Base-by-base conservation (phyloP, 2,329 filamentous ascomycete genomes). In the Camillea tinctor region DNA sequence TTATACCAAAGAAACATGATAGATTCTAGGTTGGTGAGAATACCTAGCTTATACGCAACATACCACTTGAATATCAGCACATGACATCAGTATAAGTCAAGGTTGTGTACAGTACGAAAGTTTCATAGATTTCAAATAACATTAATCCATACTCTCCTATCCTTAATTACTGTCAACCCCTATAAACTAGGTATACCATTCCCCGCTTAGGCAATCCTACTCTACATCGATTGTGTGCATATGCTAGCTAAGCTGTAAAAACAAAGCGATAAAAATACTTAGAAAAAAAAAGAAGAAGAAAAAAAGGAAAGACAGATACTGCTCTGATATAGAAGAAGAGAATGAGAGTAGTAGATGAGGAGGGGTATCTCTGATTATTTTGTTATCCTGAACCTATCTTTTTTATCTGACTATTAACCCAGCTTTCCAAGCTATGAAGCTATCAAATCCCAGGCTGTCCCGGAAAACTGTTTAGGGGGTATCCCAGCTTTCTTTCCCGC, bases 291-390 rank as follows among this genome's bases (percentile, higher is more conserved):
- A 22, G 44, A 54, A 26, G 21, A 21, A 36, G 36, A 36, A 36
- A 19, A 52, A 8, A 55, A 26, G n/a, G 17, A 24, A 19, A 24
- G 6, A 19, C 56, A 63, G 58, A 57, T 60, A 58, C 57, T 50
- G 56, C 60, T 63, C 22, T 52, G 56, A 51, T 54, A 23, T 56
- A 54, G 36, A 24, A 56, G 59, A 58, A 51, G 26, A 30, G 26
- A 9, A 30, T 9, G 26, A 30, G 8, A 11, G 26, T n/a, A n/a
- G n/a, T n/a, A n/a, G n/a, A n/a, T n/a, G n/a, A n/a, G n/a, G n/a
- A n/a, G 36, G 36, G 36, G 36, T 44, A 44, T 44, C 36, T 44
- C 36, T 44, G 36, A 44, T 44, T 44, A 17, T 44, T n/a, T 30
- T 30, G 26, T 7, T 30, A 30, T 30, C 36, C 36, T 17, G 36